Percentiles rank a stretch among this genome's conserved stretches.
Evolutionary conservation across 306 rosid species (phyloP).

Genomic region (Lagenaria siceraria): DNA sequence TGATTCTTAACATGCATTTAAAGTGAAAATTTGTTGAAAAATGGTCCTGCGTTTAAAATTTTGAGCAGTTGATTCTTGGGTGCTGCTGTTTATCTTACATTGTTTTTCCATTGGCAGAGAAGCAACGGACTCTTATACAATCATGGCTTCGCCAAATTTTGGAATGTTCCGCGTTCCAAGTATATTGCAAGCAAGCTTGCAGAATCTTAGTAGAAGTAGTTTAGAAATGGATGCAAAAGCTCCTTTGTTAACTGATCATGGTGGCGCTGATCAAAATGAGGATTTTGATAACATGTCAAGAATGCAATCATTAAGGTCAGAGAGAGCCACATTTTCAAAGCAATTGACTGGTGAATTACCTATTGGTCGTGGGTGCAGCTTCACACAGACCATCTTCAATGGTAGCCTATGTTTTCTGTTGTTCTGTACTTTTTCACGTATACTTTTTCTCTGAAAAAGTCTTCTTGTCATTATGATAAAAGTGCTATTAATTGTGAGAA

Average conservation of each 20-base stretch:
- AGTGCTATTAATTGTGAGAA: neutral
- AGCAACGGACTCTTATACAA: slow-evolving; percentile 58
- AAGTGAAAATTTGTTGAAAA: neutral
- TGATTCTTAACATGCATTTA: neutral
- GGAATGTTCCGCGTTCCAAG: slow-evolving; percentile 36
- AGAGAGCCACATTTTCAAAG: slow-evolving; percentile 31
- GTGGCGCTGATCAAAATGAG: slow-evolving; percentile 13
- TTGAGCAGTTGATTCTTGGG: neutral
- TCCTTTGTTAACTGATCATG: slow-evolving; percentile 39
- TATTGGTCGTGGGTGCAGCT: slow-evolving; percentile 51
- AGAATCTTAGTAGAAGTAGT: slow-evolving; percentile 21
- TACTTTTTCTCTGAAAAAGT: neutral
- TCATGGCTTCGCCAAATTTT: slow-evolving; percentile 59
- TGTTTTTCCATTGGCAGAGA: slow-evolving; percentile 34
- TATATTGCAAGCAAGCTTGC: slow-evolving; percentile 34
- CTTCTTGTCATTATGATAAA: neutral
- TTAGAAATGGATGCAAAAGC: slow-evolving; percentile 38
- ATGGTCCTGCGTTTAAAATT: neutral
- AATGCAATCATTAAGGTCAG: slow-evolving; percentile 39
- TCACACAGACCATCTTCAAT: slow-evolving; percentile 75
- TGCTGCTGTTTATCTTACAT: neutral
- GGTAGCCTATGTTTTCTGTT: slow-evolving; percentile 18
- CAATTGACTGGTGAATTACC: slow-evolving; percentile 48
- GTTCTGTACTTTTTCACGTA: neutral
- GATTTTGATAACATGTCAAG: slow-evolving; percentile 23